Evolutionary conservation across 768 basidiomycete species (phyloP), one percentile per base, ranked within the genome.

Genomic region (Leccinum imitatum): DNA sequence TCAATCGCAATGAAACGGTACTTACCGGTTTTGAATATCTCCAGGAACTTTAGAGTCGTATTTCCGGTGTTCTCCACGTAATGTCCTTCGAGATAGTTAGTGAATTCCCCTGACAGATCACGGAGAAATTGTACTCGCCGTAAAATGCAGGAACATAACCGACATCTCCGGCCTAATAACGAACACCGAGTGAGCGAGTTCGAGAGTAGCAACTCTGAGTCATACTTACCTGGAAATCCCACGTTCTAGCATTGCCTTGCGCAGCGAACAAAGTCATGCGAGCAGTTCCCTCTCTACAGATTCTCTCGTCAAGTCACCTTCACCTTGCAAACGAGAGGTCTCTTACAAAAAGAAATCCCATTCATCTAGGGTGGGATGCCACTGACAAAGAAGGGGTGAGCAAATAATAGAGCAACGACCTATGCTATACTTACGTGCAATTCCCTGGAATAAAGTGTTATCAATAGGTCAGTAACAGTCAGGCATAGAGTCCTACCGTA

Each of bases 311-410:
- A 56, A 50, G 47, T 52, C 4, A 41, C 14, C 9, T 23, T 44
- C 5, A 44, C 8, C 7, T 8, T n/a, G 13, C 11, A 30, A 33
- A 33, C 37, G 5, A 2, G 11, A 31, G 19, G 11, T 53, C 57
- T n/a, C 76, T 57, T 67, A 84, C 84, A 86, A 57, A 79, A 79
- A 84, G 69, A 79, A 84, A 53, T 73, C 78, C 86, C 86, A 87
- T 72, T 87, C 86, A 59, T 86, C 84, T 65, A 84, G 76, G 11
- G 82, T 84, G 7, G 87, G 87, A 63, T 89, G 87, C 87, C 87
- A 89, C 86, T 87, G 50, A 55, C 7, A 21, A 31, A 60, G 30
- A 23, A 30, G n/a, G n/a, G 3, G 4, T 59, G n/a, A 64, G 51
- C 10, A 30, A 11, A 50, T 3, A 9, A 14, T 4, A 25, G 14